Evolutionary conservation across 2,329 filamentous ascomycete species (phyloP).

Genomic region (Xylaria sp.): DNA sequence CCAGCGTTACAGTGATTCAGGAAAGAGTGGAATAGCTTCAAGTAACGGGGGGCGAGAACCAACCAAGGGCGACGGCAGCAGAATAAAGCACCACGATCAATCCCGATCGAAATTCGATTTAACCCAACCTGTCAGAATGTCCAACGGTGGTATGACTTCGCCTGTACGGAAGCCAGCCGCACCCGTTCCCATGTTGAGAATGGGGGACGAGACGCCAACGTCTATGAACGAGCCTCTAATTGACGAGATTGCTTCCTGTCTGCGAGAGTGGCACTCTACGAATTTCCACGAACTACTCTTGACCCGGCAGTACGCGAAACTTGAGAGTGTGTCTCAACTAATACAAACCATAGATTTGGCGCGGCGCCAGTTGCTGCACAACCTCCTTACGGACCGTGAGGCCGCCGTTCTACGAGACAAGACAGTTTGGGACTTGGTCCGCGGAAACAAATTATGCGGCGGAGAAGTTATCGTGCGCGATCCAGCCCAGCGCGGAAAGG

Average conservation of each 20-base stretch:
- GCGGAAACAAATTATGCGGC: conserved; percentile 91
- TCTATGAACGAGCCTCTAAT: conserved; percentile 90
- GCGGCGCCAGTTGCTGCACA: conserved; percentile 90
- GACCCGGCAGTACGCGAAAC: conserved; percentile 79
- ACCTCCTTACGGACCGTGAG: conserved; percentile 89
- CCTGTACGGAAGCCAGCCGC: conserved; percentile 76
- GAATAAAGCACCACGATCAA: conserved; percentile 39
- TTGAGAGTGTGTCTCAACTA: conserved; percentile 84
- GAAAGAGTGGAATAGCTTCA: conserved; percentile 63
- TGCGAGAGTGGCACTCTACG: conserved; percentile 98
- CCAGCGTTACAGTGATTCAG: conserved; percentile 59
- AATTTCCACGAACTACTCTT: conserved; percentile 93
- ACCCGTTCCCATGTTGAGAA: conserved; percentile 95
- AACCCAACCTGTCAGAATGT: conserved; percentile 53
- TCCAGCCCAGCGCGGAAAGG: conserved; percentile 81
- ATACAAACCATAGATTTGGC: conserved; percentile 86
- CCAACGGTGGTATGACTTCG: conserved; percentile 67
- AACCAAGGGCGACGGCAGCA: conserved; percentile 33
- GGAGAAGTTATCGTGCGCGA: conserved; percentile 96
- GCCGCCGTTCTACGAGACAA: conserved; percentile 83
- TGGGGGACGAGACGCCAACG: conserved; percentile 95
- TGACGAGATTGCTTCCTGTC: conserved; percentile 95
- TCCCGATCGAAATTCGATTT: conserved; percentile 10
- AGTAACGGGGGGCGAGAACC: conserved; percentile 53
- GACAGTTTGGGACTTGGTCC: conserved; percentile 95